Evolutionary conservation across 2,329 filamentous ascomycete genomes (phyloP).

Genomic region (Monilinia laxa): DNA sequence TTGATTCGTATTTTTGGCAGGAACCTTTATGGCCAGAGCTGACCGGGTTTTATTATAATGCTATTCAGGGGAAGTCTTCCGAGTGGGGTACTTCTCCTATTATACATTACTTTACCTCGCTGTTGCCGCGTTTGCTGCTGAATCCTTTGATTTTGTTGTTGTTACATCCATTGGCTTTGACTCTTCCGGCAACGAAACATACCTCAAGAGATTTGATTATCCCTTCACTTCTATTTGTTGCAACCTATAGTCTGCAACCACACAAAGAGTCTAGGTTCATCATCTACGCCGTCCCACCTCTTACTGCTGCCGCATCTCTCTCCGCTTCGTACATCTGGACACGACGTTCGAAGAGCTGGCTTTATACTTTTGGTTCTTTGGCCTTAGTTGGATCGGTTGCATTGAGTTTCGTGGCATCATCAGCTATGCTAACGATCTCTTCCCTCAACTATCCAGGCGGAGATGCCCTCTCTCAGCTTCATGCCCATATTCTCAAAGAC

Average conservation of each 20-base stretch:
- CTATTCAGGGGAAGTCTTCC: slow-evolving; percentile 75
- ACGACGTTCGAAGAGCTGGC: slow-evolving; percentile 59
- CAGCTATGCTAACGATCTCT: slow-evolving; percentile 71
- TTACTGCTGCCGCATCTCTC: slow-evolving; percentile 75
- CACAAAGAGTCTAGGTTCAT: slow-evolving; percentile 98
- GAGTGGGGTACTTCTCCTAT: slow-evolving; percentile 86
- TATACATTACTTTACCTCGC: slow-evolving; percentile 81
- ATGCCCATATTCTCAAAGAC: slow-evolving; percentile 38
- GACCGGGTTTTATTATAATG: slow-evolving; percentile 87
- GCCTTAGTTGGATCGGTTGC: slow-evolving; percentile 59
- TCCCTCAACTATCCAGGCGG: slow-evolving; percentile 93
- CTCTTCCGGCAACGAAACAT: slow-evolving; percentile 46
- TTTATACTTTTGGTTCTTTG: slow-evolving; percentile 56
- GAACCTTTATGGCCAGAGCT: slow-evolving; percentile 85
- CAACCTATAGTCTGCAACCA: slow-evolving; percentile 81
- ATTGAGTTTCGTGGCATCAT: slow-evolving; percentile 58
- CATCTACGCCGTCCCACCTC: slow-evolving; percentile 77
- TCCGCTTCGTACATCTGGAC: slow-evolving; percentile 70
- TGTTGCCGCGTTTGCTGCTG: slow-evolving; percentile 77
- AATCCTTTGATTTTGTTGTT: slow-evolving; percentile 66
- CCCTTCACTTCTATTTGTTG: slow-evolving; percentile 71
- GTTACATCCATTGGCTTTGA: slow-evolving; percentile 55
- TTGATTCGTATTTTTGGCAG: slow-evolving; percentile 97
- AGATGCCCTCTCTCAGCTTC: slow-evolving; percentile 64
- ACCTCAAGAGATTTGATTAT: slow-evolving; percentile 53